Base-by-base conservation (phyloP, 768 basidiomycete species). In the Collybia mongolica region DNA sequence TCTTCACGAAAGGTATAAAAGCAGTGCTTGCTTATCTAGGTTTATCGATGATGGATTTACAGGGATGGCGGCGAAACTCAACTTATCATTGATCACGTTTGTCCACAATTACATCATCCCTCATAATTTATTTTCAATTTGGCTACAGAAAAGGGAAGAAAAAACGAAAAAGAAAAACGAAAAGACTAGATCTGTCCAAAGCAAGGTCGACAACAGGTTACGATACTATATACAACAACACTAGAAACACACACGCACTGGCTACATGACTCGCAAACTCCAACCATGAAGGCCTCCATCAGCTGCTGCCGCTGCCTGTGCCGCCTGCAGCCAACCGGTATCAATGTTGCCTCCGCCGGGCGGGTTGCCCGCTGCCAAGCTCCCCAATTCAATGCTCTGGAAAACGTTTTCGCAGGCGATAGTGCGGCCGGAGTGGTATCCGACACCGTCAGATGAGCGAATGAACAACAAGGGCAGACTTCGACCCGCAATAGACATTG, bases 371-470 rank as follows among this genome's bases (percentile, higher is more conserved):
- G 32, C 32, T 3, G 65, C 65, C 60, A 84, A 76, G 20, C 68
- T 72, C 26, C 74, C 72, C 43, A 90, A 71, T 60, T 88, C 84
- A 68, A 90, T 77, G 14, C 73, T 66, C 59, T 85, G 82, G 66
- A 90, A 88, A 15, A 88, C 79, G 60, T 88, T 88, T 64, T 93
- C 90, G 62, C 88, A 89, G 15, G 88, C 79, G 51, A 93, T 83
- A 38, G 86, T 88, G 54, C 90, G 81, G 32, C 90, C 90, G 18
- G 92, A 92, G 64, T 92, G 89, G 65, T 92, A 93, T 3, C 91
- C 91, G 24, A 93, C 83, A n/a, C 92, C 90, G 58, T 93, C 91
- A 37, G 73, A 80, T 14, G 86, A 74, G 26, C 91, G 83, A 50
- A 93, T 91, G 63, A 93, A 93, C 35, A 93, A 65, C 56, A 93